Conservation (phyloP, 2,329 filamentous ascomycete genomes). For the Fonsecaea pedrosoi region DNA sequence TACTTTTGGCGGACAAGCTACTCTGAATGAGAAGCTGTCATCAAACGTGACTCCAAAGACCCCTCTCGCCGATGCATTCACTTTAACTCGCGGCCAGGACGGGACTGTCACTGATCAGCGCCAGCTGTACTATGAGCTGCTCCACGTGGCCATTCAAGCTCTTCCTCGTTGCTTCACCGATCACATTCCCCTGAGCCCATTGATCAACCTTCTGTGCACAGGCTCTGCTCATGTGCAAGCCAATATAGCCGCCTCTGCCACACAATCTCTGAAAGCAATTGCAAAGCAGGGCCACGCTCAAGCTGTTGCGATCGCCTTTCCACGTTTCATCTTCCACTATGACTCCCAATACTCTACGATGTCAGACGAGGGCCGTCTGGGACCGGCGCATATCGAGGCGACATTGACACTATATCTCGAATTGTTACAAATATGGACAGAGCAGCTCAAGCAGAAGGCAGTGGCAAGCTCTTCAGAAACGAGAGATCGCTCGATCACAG, state of each 20-base stretch:
- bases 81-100: conserved; percentile 83
- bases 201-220: conserved; percentile 94
- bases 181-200: conserved; percentile 87
- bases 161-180: conserved; percentile 90
- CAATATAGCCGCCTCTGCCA: conserved; percentile 90
- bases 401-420: conserved; percentile 93
- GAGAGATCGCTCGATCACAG: conserved; percentile 56
- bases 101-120: conserved; percentile 79
- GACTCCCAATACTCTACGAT: conserved; percentile 97
- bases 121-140: conserved; percentile 91
- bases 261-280: conserved; percentile 92
- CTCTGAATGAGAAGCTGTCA: conserved; percentile 92
- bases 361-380: conserved; percentile 96
- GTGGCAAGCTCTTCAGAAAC: conserved; percentile 72
- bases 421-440: conserved; percentile 94
- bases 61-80: conserved; percentile 92
- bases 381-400: conserved; percentile 90
- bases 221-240: conserved; percentile 94
- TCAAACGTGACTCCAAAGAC: conserved; percentile 77
- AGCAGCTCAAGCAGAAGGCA: conserved; percentile 88
- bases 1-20: conserved; percentile 93
- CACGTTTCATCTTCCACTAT: conserved; percentile 97
- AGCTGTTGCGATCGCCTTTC: conserved; percentile 94
- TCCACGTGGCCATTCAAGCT: conserved; percentile 94
- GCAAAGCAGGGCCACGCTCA: conserved; percentile 91